These are phyloP conservation scores for Mortierella claussenii DNA, from an alignment of 192 early-diverging fungal species.

Conservation along the genomic window DNA sequence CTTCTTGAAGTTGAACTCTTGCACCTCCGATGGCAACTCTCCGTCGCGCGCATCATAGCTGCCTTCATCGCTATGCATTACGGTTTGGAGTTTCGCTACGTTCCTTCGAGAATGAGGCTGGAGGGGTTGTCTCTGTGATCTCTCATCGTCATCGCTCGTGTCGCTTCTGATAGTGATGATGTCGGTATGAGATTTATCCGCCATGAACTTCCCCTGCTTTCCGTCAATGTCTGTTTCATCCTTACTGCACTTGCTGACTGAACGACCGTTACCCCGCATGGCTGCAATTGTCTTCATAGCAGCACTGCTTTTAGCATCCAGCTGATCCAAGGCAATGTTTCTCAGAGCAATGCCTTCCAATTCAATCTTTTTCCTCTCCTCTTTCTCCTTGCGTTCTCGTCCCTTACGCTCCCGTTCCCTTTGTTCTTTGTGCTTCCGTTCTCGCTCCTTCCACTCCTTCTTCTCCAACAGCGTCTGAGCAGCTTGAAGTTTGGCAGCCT, in stretches of 20 bases:
- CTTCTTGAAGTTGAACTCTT: not conserved
- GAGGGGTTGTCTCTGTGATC: too few relatives aligned
- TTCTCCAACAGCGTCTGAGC: too few relatives aligned
- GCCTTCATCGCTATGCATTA: too few relatives aligned
- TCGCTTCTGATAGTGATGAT: not conserved
- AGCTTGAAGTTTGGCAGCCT: conserved; percentile 12
- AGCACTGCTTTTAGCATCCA: too few relatives aligned
- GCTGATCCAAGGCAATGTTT: too few relatives aligned
- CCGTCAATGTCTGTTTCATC: not conserved
- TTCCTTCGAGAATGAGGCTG: too few relatives aligned
- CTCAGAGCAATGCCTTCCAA: too few relatives aligned
- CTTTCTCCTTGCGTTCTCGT: not conserved
- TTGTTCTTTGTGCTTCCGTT: not conserved
- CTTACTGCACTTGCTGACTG: not conserved
- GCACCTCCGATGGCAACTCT: too few relatives aligned
- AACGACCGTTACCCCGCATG: not conserved
- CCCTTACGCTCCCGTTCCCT: not conserved
- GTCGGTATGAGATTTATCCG: not conserved
- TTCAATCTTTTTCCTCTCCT: too few relatives aligned
- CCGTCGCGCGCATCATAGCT: too few relatives aligned
- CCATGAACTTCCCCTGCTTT: not conserved
- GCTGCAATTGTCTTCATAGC: too few relatives aligned
- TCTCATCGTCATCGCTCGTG: conserved; percentile 1
- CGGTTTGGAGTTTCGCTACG: too few relatives aligned
- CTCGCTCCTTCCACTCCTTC: conserved; percentile 2